Conservation (phyloP, 257 asterid species). For the Cinchona pubescens region DNA sequence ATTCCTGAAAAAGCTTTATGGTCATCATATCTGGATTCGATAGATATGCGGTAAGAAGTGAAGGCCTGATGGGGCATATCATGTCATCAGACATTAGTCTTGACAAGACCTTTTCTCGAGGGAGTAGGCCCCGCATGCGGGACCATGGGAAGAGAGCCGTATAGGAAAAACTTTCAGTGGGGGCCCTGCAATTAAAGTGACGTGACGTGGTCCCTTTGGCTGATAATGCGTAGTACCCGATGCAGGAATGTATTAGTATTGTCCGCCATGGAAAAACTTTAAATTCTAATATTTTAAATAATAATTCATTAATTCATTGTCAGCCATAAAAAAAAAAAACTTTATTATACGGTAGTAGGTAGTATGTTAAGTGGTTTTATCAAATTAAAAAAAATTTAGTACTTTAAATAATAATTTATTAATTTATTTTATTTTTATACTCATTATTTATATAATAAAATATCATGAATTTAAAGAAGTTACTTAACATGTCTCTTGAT, state of each 20-base stretch:
- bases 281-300: too few species aligned
- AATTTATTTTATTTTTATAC: too few species aligned
- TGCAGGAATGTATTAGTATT: constrained; percentile 9
- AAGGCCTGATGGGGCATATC: background rate
- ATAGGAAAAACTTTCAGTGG: background rate
- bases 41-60: background rate
- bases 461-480: too few species aligned
- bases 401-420: too few species aligned
- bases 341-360: too few species aligned
- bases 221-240: background rate
- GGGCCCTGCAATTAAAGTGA: background rate
- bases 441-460: too few species aligned
- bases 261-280: constrained; percentile 27
- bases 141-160: constrained; percentile 15
- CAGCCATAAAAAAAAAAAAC: too few species aligned
- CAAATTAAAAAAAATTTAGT: too few species aligned
- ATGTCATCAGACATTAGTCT: too few species aligned
- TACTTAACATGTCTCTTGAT: too few species aligned
- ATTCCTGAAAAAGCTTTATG: background rate
- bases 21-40: background rate
- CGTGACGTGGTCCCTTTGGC: constrained; percentile 6
- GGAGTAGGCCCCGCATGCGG: background rate
- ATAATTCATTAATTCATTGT: too few species aligned
- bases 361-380: too few species aligned
- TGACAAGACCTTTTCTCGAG: background rate